A percentile compares a stretch with the other conserved stretches of the same genome.
phyloP scores from a whole-genome alignment of 2,329 filamentous ascomycete genomes.

The Endoconidiophora polonica region DNA sequence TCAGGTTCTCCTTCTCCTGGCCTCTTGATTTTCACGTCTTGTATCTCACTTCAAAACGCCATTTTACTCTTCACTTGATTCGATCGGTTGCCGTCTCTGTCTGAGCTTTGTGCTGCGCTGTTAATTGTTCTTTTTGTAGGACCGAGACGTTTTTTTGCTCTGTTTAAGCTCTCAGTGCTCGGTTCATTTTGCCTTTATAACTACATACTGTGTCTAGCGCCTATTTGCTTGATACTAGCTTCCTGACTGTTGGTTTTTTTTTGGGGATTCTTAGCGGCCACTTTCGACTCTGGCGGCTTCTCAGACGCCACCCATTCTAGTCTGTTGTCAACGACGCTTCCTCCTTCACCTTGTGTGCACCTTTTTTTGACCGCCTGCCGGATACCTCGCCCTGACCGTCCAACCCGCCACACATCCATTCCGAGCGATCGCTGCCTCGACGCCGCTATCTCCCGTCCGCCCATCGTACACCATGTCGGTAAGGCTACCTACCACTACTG shows the following conservation, averaged over 20 bases:
- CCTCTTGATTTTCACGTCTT: too few relatives aligned
- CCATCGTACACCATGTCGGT: constrained; percentile 7
- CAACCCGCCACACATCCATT: not conserved
- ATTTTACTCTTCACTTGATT: too few relatives aligned
- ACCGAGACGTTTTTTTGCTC: too few relatives aligned
- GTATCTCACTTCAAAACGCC: too few relatives aligned
- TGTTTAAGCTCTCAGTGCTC: too few relatives aligned
- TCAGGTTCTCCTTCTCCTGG: too few relatives aligned
- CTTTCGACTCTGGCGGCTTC: not conserved
- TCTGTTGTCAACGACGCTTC: not conserved
- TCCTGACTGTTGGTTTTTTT: not conserved
- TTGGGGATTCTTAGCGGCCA: not conserved
- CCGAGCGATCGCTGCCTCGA: not conserved
- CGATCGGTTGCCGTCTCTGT: too few relatives aligned
- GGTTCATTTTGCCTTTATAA: too few relatives aligned
- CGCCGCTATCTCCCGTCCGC: not conserved
- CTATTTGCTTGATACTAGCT: not conserved
- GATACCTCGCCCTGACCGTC: not conserved
- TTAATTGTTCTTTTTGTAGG: too few relatives aligned
- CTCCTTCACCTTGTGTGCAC: not conserved
- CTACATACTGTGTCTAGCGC: not conserved
- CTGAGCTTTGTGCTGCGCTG: too few relatives aligned
- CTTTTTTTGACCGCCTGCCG: not conserved
- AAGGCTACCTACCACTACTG: constrained; percentile 1
- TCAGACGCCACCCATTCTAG: not conserved